phyloP scores from a whole-genome alignment of 2,329 filamentous ascomycete species.

The Colletotrichum sansevieriae region DNA sequence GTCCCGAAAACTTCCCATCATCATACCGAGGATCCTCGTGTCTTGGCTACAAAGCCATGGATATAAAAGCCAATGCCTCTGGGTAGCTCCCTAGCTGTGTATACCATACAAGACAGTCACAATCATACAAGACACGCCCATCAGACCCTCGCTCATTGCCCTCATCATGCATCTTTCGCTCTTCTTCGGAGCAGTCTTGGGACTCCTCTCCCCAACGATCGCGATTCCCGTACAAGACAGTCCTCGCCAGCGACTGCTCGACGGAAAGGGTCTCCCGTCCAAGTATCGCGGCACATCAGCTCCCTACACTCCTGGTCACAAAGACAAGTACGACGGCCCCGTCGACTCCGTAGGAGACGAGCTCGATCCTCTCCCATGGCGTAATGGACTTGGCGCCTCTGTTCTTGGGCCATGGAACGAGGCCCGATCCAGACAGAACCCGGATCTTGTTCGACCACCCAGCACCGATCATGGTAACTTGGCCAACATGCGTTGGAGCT shows the following conservation, averaged over 20 bases:
- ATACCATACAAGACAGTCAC: neutral
- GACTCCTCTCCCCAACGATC: slow-evolving; percentile 17
- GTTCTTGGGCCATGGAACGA: slow-evolving; percentile 79
- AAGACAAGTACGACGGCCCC: slow-evolving; percentile 72
- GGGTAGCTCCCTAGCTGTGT: too few species aligned
- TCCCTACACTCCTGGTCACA: slow-evolving; percentile 68
- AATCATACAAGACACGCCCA: neutral
- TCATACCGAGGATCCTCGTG: neutral
- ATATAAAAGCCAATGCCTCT: slow-evolving; percentile 24
- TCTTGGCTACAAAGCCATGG: neutral
- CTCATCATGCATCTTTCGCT: slow-evolving; percentile 30
- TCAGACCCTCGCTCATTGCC: neutral
- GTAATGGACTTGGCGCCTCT: slow-evolving; percentile 74
- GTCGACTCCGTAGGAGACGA: slow-evolving; percentile 71
- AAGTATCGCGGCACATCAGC: slow-evolving; percentile 54
- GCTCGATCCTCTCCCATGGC: slow-evolving; percentile 74
- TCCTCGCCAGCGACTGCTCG: slow-evolving; percentile 67
- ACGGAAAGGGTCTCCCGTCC: slow-evolving; percentile 60
- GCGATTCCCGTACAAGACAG: slow-evolving; percentile 57
- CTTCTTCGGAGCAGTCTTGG: slow-evolving; percentile 21
- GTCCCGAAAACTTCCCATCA: neutral
- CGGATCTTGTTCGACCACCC: slow-evolving; percentile 78
- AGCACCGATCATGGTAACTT: slow-evolving; percentile 80
- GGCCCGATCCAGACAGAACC: slow-evolving; percentile 77
- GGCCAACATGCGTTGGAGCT: slow-evolving; percentile 80